Evolutionary conservation across 2,329 filamentous ascomycete genomes (phyloP), one percentile per base, ranked within the genome.

Genomic region (Cladosporium sp.): DNA sequence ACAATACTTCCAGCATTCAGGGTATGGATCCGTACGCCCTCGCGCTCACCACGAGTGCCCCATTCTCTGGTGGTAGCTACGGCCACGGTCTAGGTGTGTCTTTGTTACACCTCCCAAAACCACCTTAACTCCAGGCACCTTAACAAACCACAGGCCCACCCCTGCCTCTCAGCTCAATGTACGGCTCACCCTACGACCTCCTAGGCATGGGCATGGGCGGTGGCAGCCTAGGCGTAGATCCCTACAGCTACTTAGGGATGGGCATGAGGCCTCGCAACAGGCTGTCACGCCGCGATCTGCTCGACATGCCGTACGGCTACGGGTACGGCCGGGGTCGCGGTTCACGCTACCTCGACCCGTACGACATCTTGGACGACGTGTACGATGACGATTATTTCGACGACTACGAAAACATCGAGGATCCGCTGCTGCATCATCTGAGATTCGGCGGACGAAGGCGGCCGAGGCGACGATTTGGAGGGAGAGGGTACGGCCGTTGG

Each of bases 151-250:
- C 42, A 31, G 19, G 22, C 35, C 7, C 35, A 13, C 35, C 10
- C n/a, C 16, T 35, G 3, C 34, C 35, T 14, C 22, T 40, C 3
- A 8, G 1, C 33, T n/a, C 54, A 3, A 44, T 57, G 34, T 28
- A 35, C 14, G 35, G 38, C 19, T 44, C 46, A 9, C 52, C 49
- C 4, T 61, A 54, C 32, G 55, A 51, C 10, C 59, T 10, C 56
- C 57, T 8, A 45, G 52, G 16, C 59, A 49, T 49, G 44, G 42
- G 42, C 13, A 52, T 52, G 34, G 35, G 35, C 10, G n/a, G 10
- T 1, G 35, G 35, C 22, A 28, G 22, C 22, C 2, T 28, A 28
- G 22, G 22, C 22, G 2, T 28, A 2, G 22, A 28, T 7, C 22
- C 22, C 22, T 28, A 28, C 7, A 28, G 22, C 22, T 28, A 28